A percentile compares a stretch with the other conserved stretches of the same genome.
Conservation (phyloP, 1,139 yeast genomes). For the Sugiyamaella paludigena region DNA sequence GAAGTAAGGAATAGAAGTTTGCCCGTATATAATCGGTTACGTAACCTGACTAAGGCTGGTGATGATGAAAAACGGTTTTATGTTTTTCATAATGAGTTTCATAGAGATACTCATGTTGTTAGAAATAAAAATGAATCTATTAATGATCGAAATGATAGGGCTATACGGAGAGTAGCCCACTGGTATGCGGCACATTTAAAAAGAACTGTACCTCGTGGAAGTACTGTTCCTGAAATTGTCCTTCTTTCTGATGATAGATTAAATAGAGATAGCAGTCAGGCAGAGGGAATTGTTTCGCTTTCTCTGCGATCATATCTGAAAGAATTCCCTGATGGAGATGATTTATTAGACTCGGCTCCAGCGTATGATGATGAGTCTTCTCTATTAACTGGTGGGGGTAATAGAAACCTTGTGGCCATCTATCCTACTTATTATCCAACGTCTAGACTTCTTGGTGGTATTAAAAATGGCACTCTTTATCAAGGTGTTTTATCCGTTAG, state of each 20-base stretch:
- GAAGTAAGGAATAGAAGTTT: slow-evolving; percentile 86
- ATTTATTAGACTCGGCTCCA: slow-evolving; percentile 79
- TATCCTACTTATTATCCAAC: slow-evolving; percentile 79
- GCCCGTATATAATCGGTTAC: slow-evolving; percentile 82
- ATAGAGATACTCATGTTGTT: slow-evolving; percentile 62
- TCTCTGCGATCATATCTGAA: slow-evolving; percentile 66
- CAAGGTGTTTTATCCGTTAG: slow-evolving; percentile 83
- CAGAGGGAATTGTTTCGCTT: slow-evolving; percentile 54
- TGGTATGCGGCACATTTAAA: slow-evolving; percentile 73
- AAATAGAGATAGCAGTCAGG: slow-evolving; percentile 57
- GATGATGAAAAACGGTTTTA: slow-evolving; percentile 81
- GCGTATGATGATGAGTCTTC: slow-evolving; percentile 39
- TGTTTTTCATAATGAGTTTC: slow-evolving; percentile 92
- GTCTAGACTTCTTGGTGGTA: slow-evolving; percentile 85
- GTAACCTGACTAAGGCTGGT: slow-evolving; percentile 61
- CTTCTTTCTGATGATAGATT: slow-evolving; percentile 76
- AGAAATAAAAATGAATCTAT: slow-evolving; percentile 69
- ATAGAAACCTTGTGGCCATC: slow-evolving; percentile 47
- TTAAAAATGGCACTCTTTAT: slow-evolving; percentile 79
- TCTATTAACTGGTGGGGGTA: slow-evolving; percentile 22
- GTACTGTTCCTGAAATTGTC: slow-evolving; percentile 45
- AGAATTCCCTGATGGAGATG: slow-evolving; percentile 70
- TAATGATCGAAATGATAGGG: slow-evolving; percentile 90
- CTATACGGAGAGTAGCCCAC: slow-evolving; percentile 69
- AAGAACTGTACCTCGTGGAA: slow-evolving; percentile 19